phyloP scores from a whole-genome alignment of 805 yeast genomes.

The Candida manassasensis region DNA sequence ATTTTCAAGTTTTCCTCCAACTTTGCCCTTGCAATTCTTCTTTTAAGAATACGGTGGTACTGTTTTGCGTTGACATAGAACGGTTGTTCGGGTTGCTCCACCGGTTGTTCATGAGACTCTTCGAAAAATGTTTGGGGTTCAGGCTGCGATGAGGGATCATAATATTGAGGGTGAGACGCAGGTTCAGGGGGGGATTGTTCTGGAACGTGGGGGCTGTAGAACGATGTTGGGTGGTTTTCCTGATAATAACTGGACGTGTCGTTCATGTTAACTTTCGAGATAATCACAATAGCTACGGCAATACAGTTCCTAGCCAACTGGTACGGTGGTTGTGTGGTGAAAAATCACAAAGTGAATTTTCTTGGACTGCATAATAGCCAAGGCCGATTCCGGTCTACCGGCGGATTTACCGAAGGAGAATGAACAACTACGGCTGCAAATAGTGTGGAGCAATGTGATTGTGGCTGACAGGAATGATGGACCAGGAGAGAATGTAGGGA shows the following conservation, averaged over 20 bases:
- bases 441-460: no score
- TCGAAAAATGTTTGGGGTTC: constrained; percentile 8
- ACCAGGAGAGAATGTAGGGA: no score
- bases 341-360: no score
- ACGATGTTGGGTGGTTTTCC: constrained; percentile 20
- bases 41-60: constrained; percentile 87
- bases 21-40: constrained; percentile 90
- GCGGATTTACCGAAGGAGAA: no score
- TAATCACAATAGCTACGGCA: no score
- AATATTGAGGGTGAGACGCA: constrained; percentile 2
- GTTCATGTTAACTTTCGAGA: no score
- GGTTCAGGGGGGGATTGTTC: constrained; percentile 6
- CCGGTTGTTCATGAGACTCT: constrained; percentile 12
- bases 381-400: no score
- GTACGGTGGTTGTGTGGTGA: no score
- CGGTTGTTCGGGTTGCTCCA: constrained; percentile 65
- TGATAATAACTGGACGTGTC: constrained; percentile 23
- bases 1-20: constrained; percentile 84
- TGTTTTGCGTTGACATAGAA: constrained; percentile 97
- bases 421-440: no score
- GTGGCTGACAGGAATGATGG: no score
- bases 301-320: no score
- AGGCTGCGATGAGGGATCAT: neutral
- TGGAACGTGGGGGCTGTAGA: constrained; percentile 13
- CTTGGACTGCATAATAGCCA: no score